These are phyloP conservation scores for Azolla pinnata DNA, from an alignment of 75 land plant genomes.

Conservation along the genomic window DNA sequence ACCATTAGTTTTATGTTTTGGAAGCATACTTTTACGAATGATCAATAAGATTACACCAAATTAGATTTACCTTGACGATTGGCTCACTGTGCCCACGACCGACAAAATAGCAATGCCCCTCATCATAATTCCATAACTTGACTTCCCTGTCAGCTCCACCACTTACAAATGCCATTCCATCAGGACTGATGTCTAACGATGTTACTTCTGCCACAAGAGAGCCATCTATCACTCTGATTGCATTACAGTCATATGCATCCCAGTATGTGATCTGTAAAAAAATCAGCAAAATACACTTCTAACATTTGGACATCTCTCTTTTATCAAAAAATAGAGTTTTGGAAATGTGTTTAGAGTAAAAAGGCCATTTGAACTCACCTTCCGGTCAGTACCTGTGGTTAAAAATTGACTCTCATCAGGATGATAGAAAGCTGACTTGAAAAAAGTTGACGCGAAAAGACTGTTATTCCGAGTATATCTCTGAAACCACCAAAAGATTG, in stretches of 20 bases:
- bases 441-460: slow-evolving; percentile 27
- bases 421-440: slow-evolving; percentile 25
- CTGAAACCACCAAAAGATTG: slow-evolving; percentile 7
- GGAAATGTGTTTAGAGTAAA: background rate
- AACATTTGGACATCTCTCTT: too few relatives aligned
- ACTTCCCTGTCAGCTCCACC: slow-evolving; percentile 33
- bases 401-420: slow-evolving; percentile 37
- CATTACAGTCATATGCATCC: slow-evolving; percentile 36
- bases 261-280: slow-evolving; percentile 27
- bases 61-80: slow-evolving; percentile 25
- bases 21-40: too few relatives aligned
- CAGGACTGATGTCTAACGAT: slow-evolving; percentile 25
- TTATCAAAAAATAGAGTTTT: too few relatives aligned
- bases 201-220: slow-evolving; percentile 26
- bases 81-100: slow-evolving; percentile 31
- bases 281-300: too few relatives aligned
- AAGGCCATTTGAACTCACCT: slow-evolving; percentile 9
- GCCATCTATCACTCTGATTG: slow-evolving; percentile 30
- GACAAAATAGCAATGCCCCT: slow-evolving; percentile 34
- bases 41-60: too few relatives aligned
- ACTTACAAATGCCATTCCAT: slow-evolving; percentile 30
- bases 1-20: too few relatives aligned
- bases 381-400: slow-evolving; percentile 32
- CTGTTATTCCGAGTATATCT: slow-evolving; percentile 27
- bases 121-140: slow-evolving; percentile 38